These are phyloP conservation scores for Candida ipomoeae DNA, from an alignment of 805 yeast species.

Conservation along the genomic window DNA sequence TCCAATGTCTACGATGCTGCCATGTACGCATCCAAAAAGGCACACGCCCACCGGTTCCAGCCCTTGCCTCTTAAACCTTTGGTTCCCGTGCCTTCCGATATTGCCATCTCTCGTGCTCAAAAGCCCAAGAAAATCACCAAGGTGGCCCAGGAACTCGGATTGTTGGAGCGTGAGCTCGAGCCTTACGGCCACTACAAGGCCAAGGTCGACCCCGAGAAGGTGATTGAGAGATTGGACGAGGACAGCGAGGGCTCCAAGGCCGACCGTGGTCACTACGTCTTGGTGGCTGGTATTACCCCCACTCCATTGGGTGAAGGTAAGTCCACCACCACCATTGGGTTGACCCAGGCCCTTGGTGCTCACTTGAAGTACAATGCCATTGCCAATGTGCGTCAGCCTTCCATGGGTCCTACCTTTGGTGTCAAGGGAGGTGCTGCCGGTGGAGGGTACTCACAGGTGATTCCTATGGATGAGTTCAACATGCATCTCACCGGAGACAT, in stretches of 20 bases:
- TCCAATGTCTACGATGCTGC: slow-evolving; percentile 83
- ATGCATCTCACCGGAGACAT: slow-evolving; percentile 97
- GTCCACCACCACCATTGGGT: slow-evolving; percentile 92
- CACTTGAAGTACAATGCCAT: slow-evolving; percentile 76
- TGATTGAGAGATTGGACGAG: slow-evolving; percentile 45
- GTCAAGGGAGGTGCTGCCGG: slow-evolving; percentile 99
- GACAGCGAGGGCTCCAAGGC: slow-evolving; percentile 61
- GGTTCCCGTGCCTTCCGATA: slow-evolving; percentile 84
- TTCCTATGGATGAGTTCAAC: slow-evolving; percentile 98
- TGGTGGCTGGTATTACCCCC: slow-evolving; percentile 97
- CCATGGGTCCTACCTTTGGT: slow-evolving; percentile 99
- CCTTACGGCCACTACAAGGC: slow-evolving; percentile 88
- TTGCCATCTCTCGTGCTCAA: slow-evolving; percentile 85
- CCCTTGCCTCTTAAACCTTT: slow-evolving; percentile 51
- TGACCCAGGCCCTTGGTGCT: slow-evolving; percentile 95
- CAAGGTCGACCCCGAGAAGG: slow-evolving; percentile 56
- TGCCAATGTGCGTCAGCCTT: slow-evolving; percentile 96
- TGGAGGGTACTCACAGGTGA: slow-evolving; percentile 96
- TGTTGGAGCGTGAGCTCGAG: slow-evolving; percentile 74
- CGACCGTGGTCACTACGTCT: slow-evolving; percentile 77
- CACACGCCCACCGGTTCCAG: slow-evolving; percentile 44
- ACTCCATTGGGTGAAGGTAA: slow-evolving; percentile 98
- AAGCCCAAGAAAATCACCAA: slow-evolving; percentile 74
- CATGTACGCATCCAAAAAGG: slow-evolving; percentile 47
- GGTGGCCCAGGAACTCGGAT: slow-evolving; percentile 80